Evolutionary conservation across 805 yeast species (phyloP), one percentile per base, ranked within the genome.

Genomic region (Candida michaelii): DNA sequence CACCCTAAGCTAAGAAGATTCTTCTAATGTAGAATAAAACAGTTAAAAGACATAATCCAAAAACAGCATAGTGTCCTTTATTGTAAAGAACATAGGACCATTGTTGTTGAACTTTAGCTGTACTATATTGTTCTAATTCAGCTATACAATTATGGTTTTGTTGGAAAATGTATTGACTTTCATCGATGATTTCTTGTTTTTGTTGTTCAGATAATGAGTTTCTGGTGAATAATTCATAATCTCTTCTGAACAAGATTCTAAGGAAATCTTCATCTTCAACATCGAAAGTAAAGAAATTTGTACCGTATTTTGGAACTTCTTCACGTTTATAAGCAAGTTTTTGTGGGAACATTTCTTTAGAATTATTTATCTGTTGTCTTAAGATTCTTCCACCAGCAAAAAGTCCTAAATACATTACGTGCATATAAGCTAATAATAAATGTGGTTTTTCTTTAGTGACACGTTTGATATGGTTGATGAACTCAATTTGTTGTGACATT

Each of bases 331-430:
- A 69, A 19, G 87, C 88, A 42, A 77, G 77, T 36, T 82, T 77
- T 51, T 82, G 82, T 8, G 95, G 95, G 73, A 85, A 85, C 43
- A 86, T 62, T 2, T 89, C 87, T 5, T 83, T 66, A 17, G 89
- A 82, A 54, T 75, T 78, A 39, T 82, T 69, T 21, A 87, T 63
- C 13, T 81, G 76, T 0, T 89, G 80, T 46, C 83, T 69, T 79
- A 88, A 74, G 25, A 87, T 71, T 48, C 82, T 72, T 13, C 95
- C 95, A 39, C 96, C 96, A 1, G 95, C 95, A 66, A 87, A 87
- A 39, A 87, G 73, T 0, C 93, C 95, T 56, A 87, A 66, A 63
- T 87, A 87, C 79, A 87, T 74, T 36, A 85, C 93, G 59, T 87
- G 96, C 68, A 88, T 79, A 61, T 87, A 87, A 4, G 95, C 93